Percentiles rank a stretch among this genome's conserved stretches.
Evolutionary conservation across 2,329 filamentous ascomycete genomes (phyloP).

Genomic region (Cladophialophora bantiana): DNA sequence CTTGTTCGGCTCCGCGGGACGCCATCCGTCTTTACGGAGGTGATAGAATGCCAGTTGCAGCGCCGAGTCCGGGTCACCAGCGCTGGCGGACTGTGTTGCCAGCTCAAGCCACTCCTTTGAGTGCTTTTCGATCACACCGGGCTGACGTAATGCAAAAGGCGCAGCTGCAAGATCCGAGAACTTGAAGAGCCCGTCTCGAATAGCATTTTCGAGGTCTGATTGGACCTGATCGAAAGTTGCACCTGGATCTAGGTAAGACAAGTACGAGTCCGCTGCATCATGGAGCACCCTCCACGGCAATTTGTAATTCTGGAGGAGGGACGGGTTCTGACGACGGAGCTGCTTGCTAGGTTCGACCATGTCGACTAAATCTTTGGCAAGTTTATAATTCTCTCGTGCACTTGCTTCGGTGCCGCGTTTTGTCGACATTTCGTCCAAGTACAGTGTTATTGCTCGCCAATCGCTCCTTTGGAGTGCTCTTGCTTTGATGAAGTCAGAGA

Average conservation of each 20-base stretch:
- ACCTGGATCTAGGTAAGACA: constrained; percentile 21
- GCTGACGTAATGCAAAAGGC: constrained; percentile 19
- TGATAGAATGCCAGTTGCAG: constrained; percentile 31
- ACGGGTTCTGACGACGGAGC: neutral
- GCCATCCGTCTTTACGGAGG: constrained; percentile 35
- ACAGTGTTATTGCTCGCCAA: constrained; percentile 30
- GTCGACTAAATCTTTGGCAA: constrained; percentile 28
- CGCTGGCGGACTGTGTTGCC: constrained; percentile 28
- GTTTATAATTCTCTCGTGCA: constrained; percentile 21
- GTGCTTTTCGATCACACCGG: constrained; percentile 19
- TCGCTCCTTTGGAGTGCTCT: constrained; percentile 22
- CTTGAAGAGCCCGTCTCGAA: constrained; percentile 28
- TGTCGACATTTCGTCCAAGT: constrained; percentile 22
- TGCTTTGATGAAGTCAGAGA: constrained; percentile 20
- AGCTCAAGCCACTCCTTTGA: constrained; percentile 31
- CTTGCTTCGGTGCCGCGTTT: constrained; percentile 16
- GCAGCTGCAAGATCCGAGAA: constrained; percentile 29
- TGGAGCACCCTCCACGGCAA: constrained; percentile 28
- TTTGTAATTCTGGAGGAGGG: constrained; percentile 11
- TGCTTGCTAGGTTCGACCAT: constrained; percentile 26
- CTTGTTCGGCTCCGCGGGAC: constrained; percentile 6
- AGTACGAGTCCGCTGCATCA: constrained; percentile 25
- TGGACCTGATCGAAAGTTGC: constrained; percentile 20
- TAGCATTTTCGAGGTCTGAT: constrained; percentile 23
- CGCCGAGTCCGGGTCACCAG: constrained; percentile 23